phyloP scores from a whole-genome alignment of 2,329 filamentous ascomycete species.

The Cryphonectria carpinicola region DNA sequence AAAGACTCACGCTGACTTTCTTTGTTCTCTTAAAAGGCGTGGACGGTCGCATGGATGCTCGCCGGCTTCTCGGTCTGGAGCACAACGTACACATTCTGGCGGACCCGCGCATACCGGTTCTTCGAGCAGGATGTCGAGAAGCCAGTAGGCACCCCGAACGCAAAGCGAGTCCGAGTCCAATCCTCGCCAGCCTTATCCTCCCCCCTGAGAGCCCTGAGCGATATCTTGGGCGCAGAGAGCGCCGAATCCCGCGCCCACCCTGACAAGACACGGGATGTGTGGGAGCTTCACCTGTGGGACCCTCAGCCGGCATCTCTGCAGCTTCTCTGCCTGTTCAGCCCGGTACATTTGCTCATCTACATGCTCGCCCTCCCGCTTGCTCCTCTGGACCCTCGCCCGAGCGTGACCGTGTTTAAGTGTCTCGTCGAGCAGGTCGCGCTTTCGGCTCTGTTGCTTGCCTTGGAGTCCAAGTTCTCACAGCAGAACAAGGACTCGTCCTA shows the following conservation, averaged over 20 bases:
- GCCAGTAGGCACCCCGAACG: slow-evolving; percentile 78
- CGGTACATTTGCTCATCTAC: slow-evolving; percentile 90
- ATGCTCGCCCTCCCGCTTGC: slow-evolving; percentile 82
- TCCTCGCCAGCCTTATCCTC: slow-evolving; percentile 79
- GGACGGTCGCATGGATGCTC: slow-evolving; percentile 72
- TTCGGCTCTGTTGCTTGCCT: slow-evolving; percentile 73
- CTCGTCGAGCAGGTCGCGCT: slow-evolving; percentile 76
- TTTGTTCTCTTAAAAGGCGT: slow-evolving; percentile 57
- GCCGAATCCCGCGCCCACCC: slow-evolving; percentile 86
- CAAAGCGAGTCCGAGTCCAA: slow-evolving; percentile 84
- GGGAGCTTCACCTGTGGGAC: slow-evolving; percentile 94
- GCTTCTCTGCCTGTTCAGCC: slow-evolving; percentile 89
- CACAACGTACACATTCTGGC: slow-evolving; percentile 78
- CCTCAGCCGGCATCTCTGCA: slow-evolving; percentile 81
- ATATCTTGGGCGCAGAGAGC: slow-evolving; percentile 67
- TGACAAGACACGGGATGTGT: slow-evolving; percentile 82
- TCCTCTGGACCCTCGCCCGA: slow-evolving; percentile 77
- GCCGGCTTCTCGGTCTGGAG: slow-evolving; percentile 72
- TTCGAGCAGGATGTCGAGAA: slow-evolving; percentile 86
- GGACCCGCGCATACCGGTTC: slow-evolving; percentile 84
- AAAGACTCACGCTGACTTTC: slow-evolving; percentile 15
- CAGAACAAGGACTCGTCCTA: slow-evolving; percentile 83
- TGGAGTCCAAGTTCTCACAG: slow-evolving; percentile 77
- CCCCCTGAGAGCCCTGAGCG: slow-evolving; percentile 75
- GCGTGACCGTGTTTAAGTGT: slow-evolving; percentile 82